These are phyloP conservation scores for Melocanna baccifera DNA, from an alignment of 176 grass and related monocot species.

Conservation along the genomic window DNA sequence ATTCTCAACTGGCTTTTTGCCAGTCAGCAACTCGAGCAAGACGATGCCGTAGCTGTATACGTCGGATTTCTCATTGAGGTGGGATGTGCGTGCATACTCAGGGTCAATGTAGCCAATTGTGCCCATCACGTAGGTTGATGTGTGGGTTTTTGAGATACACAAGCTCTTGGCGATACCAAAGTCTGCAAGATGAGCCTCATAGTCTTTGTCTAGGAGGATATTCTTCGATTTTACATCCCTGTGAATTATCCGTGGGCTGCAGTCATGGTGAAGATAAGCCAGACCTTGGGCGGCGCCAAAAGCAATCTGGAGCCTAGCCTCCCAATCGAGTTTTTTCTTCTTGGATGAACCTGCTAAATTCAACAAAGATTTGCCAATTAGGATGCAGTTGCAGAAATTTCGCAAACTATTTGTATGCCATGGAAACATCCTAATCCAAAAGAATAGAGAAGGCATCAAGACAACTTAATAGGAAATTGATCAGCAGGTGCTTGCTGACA, in stretches of 20 bases:
- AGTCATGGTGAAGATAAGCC: constrained; percentile 90
- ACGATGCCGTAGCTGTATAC: too few species aligned
- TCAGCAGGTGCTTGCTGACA: constrained; percentile 12
- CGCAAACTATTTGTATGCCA: neutral
- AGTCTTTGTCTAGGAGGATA: constrained; percentile 85
- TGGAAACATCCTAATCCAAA: constrained; percentile 25
- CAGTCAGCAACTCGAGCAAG: constrained; percentile 82
- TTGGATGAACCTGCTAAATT: constrained; percentile 57
- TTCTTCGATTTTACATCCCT: constrained; percentile 55
- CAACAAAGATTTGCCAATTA: constrained; percentile 9
- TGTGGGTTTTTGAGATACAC: constrained; percentile 37
- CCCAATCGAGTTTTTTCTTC: constrained; percentile 82
- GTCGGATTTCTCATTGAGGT: too few species aligned
- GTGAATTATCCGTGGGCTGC: constrained; percentile 58
- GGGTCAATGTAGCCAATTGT: too few species aligned
- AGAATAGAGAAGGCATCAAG: neutral
- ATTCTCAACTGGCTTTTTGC: constrained; percentile 76
- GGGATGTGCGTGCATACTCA: too few species aligned
- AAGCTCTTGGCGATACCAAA: constrained; percentile 93
- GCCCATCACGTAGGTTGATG: too few species aligned
- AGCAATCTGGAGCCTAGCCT: constrained; percentile 65
- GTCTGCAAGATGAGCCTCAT: constrained; percentile 74
- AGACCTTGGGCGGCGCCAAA: constrained; percentile 82
- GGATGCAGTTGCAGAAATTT: neutral
- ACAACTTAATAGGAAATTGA: constrained; percentile 17